A percentile compares a stretch with the other conserved stretches of the same genome.
Conservation (phyloP, 495 filamentous ascomycete species). For the Aspergillus conjunctus region DNA sequence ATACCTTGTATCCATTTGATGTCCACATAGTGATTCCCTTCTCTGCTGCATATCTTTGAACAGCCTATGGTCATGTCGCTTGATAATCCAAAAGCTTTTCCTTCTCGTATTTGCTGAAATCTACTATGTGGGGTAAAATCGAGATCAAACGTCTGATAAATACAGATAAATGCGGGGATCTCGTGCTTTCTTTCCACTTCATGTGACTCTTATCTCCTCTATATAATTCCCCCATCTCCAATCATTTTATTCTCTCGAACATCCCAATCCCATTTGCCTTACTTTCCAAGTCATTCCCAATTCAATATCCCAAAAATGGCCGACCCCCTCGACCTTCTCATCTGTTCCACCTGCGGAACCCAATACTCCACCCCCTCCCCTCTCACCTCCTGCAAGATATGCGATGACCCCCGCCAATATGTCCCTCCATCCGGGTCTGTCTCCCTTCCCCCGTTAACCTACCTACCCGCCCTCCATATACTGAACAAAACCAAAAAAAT, state of each 20-base stretch:
- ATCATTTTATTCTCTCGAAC: not conserved
- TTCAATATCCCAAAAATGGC: conserved; percentile 11
- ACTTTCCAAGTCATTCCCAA: not conserved
- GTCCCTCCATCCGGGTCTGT: conserved; percentile 56
- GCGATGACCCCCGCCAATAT: conserved; percentile 75
- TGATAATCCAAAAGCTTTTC: conserved; percentile 15
- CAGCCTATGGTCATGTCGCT: conserved; percentile 5
- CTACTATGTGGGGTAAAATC: not conserved
- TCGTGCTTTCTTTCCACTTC: too few relatives aligned
- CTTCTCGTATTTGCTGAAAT: not conserved
- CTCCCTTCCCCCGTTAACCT: not conserved
- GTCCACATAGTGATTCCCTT: conserved; percentile 28
- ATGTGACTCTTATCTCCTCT: too few relatives aligned
- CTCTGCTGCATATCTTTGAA: conserved; percentile 23
- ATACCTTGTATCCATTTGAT: conserved; percentile 24
- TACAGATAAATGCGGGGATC: too few relatives aligned
- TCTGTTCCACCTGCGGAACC: conserved; percentile 72
- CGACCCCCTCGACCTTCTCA: conserved; percentile 47
- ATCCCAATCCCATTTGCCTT: conserved; percentile 1
- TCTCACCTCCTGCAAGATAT: conserved; percentile 66
- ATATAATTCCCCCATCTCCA: too few relatives aligned
- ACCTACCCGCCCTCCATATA: not conserved
- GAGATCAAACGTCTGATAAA: too few relatives aligned
- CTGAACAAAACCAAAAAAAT: conserved; percentile 1
- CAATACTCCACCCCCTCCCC: conserved; percentile 58